Percentiles rank a stretch among this genome's conserved stretches.
Evolutionary conservation across 2,329 filamentous ascomycete genomes (phyloP).

Genomic region (Hymenoscyphus scutula): DNA sequence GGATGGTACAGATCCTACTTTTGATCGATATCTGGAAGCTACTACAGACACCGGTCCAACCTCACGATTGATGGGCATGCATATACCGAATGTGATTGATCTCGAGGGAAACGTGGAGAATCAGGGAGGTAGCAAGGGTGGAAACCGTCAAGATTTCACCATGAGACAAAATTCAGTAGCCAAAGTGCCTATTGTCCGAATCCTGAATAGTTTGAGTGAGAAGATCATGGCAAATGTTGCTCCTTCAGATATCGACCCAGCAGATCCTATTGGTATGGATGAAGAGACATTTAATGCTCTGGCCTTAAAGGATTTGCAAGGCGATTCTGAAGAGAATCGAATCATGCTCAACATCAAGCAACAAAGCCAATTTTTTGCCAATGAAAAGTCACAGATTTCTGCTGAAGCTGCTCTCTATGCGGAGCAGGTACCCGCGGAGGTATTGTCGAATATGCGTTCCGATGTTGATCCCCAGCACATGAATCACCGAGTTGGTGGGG

Average conservation of each 20-base stretch:
- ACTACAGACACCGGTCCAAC: slow-evolving; percentile 59
- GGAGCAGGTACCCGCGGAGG: slow-evolving; percentile 66
- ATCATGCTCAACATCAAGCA: slow-evolving; percentile 87
- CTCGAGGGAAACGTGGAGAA: slow-evolving; percentile 94
- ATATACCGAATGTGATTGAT: slow-evolving; percentile 87
- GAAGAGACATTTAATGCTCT: slow-evolving; percentile 74
- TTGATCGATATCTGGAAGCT: slow-evolving; percentile 80
- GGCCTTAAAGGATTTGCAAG: slow-evolving; percentile 75
- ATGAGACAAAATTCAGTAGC: slow-evolving; percentile 75
- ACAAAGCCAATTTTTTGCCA: slow-evolving; percentile 78
- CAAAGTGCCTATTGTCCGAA: slow-evolving; percentile 84
- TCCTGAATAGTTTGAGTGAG: slow-evolving; percentile 85
- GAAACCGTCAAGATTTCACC: slow-evolving; percentile 84
- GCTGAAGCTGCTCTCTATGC: slow-evolving; percentile 52
- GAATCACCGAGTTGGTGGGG: slow-evolving; percentile 47
- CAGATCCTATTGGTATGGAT: slow-evolving; percentile 64
- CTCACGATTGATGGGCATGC: slow-evolving; percentile 56
- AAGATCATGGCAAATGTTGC: slow-evolving; percentile 89
- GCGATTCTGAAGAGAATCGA: slow-evolving; percentile 69
- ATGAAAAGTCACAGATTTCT: slow-evolving; percentile 43
- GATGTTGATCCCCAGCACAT: slow-evolving; percentile 54
- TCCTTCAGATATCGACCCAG: slow-evolving; percentile 69
- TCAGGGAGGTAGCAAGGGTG: slow-evolving; percentile 74
- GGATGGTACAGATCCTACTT: slow-evolving; percentile 72
- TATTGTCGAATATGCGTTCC: slow-evolving; percentile 61